Conservation (phyloP, 441 rosid species). For the Arabidopsis hybrid region DNA sequence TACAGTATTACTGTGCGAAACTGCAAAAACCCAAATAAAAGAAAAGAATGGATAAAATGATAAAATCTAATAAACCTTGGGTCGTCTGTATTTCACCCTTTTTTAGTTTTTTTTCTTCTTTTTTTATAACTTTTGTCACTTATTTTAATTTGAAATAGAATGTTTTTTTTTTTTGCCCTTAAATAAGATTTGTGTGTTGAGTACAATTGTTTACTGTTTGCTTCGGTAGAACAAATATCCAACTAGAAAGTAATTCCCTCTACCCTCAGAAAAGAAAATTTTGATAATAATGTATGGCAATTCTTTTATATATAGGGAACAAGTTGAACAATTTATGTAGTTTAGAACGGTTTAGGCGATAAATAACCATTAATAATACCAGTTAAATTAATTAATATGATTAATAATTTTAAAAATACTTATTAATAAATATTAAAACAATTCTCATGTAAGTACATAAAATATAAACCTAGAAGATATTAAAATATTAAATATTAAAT, state of each 20-base stretch:
- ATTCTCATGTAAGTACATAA: neutral
- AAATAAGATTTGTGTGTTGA: neutral
- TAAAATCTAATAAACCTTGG: conserved; percentile 34
- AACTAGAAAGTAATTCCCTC: neutral
- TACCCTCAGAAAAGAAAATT: too few species aligned
- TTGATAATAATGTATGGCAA: neutral
- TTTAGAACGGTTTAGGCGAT: neutral
- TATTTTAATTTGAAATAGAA: conserved; percentile 33
- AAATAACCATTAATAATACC: too few species aligned
- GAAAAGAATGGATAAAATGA: conserved; percentile 17
- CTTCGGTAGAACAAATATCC: conserved; percentile 1
- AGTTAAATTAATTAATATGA: neutral
- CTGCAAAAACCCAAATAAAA: conserved; percentile 21
- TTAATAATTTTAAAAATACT: neutral
- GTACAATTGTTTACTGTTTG: neutral
- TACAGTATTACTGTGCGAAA: conserved; percentile 32
- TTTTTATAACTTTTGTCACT: conserved; percentile 15
- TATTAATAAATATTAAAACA: neutral
- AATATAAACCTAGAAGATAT: neutral
- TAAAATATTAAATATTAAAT: neutral
- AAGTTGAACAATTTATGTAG: neutral
- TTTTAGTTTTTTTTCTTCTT: conserved; percentile 19
- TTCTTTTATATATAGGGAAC: neutral
- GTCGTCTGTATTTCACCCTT: conserved; percentile 41
- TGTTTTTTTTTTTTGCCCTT: neutral